Evolutionary conservation across 306 rosid species (phyloP).

Genomic region (Oemleria cerasiformis): DNA sequence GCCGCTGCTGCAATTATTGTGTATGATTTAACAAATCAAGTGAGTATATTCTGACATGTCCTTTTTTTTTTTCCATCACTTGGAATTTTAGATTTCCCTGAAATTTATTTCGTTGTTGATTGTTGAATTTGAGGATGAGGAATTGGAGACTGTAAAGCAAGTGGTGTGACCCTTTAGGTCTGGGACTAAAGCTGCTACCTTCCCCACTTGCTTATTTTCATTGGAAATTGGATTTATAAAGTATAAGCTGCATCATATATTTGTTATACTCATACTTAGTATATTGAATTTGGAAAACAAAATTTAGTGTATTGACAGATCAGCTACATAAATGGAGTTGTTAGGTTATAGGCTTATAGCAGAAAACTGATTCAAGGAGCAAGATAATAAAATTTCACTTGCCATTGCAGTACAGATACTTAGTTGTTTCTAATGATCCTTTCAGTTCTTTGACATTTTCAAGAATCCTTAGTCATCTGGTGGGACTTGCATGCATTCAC

Average conservation of each 20-base stretch:
- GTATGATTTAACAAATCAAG: slow-evolving; percentile 56
- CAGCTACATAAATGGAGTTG: background rate
- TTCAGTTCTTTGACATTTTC: background rate
- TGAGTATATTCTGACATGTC: slow-evolving; percentile 27
- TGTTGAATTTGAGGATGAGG: background rate
- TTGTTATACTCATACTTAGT: background rate
- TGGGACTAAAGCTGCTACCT: background rate
- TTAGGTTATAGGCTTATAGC: background rate
- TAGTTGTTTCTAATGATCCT: background rate
- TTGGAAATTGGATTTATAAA: background rate
- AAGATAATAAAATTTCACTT: background rate
- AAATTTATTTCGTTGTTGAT: background rate
- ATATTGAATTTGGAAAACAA: background rate
- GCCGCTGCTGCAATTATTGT: slow-evolving; percentile 66
- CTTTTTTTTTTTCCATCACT: background rate
- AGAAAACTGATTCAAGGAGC: background rate
- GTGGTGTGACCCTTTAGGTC: background rate
- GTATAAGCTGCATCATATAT: background rate
- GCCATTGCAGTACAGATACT: background rate
- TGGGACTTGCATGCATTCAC: background rate
- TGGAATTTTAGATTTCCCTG: background rate
- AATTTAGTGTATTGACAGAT: background rate
- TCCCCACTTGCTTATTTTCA: background rate
- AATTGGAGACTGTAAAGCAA: background rate
- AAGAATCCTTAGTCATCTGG: background rate